Conservation (phyloP, 2,329 filamentous ascomycete species). For the Aaosphaeria arxii region DNA sequence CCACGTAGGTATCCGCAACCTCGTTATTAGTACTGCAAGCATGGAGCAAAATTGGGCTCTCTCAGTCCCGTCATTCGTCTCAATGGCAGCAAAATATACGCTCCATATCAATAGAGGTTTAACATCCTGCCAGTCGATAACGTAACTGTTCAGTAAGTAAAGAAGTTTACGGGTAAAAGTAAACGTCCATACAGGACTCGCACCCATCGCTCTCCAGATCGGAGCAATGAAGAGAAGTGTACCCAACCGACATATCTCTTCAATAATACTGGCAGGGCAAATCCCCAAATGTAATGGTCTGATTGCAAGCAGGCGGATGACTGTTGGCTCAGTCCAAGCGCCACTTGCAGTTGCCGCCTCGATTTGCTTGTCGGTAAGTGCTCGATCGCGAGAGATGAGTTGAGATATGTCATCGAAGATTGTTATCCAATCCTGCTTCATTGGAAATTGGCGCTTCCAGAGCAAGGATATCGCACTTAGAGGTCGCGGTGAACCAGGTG, state of each 20-base stretch:
- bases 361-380: conserved; percentile 19
- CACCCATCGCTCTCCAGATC: conserved; percentile 22
- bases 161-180: conserved; percentile 19
- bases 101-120: conserved; percentile 25
- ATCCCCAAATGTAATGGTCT: conserved; percentile 15
- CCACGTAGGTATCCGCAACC: conserved; percentile 19
- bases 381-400: conserved; percentile 20
- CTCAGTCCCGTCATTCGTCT: conserved; percentile 19
- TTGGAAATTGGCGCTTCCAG: conserved; percentile 51
- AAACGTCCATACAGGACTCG: conserved; percentile 22
- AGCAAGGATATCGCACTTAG: conserved; percentile 52
- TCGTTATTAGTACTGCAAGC: conserved; percentile 21
- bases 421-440: conserved; percentile 13
- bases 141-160: conserved; percentile 14
- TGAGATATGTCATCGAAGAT: conserved; percentile 27
- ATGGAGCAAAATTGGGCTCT: conserved; percentile 24
- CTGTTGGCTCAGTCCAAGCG: conserved; percentile 25
- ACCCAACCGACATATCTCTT: conserved; percentile 28
- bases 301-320: conserved; percentile 22
- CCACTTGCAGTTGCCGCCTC: conserved; percentile 13
- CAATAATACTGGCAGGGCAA: conserved; percentile 15
- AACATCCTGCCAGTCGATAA: conserved; percentile 25
- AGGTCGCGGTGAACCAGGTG: conserved; percentile 60
- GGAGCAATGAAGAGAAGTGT: conserved; percentile 26
- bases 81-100: conserved; percentile 24